phyloP scores from a whole-genome alignment of 768 basidiomycete genomes.

The Lepiota venenata region DNA sequence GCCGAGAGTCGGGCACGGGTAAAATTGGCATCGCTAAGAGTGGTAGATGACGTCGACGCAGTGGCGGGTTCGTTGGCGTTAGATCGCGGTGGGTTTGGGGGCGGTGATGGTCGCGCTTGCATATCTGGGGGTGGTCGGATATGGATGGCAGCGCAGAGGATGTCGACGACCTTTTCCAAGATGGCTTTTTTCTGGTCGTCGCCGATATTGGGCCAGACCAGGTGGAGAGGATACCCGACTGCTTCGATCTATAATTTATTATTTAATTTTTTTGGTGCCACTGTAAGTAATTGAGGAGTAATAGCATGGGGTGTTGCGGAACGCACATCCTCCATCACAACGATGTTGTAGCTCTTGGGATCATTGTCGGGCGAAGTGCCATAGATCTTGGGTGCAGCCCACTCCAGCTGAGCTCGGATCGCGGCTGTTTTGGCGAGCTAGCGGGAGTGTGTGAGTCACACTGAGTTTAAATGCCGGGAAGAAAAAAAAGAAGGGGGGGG shows the following conservation, averaged over 20 bases:
- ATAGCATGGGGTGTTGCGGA: neutral
- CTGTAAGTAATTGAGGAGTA: neutral
- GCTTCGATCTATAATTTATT: constrained; percentile 1
- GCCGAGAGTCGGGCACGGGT: neutral
- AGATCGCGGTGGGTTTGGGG: neutral
- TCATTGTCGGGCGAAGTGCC: constrained; percentile 3
- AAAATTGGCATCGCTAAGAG: neutral
- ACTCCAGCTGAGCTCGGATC: constrained; percentile 8
- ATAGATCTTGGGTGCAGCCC: constrained; percentile 12
- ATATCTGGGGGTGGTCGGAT: constrained; percentile 1
- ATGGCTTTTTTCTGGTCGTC: constrained; percentile 6
- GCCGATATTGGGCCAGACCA: neutral
- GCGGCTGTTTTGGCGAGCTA: constrained; percentile 1
- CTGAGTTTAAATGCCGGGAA: neutral
- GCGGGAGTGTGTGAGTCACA: neutral
- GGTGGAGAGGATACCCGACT: neutral
- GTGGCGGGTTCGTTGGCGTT: neutral
- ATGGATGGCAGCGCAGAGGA: constrained; percentile 8
- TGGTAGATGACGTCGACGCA: constrained; percentile 2
- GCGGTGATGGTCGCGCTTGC: neutral
- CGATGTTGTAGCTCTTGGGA: constrained; percentile 6
- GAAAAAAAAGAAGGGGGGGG: neutral
- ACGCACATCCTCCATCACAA: constrained; percentile 11
- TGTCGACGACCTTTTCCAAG: constrained; percentile 9
- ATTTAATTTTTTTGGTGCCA: too few relatives aligned